Evolutionary conservation across 2,329 filamentous ascomycete species (phyloP).

Genomic region (Aspergillus sp.): DNA sequence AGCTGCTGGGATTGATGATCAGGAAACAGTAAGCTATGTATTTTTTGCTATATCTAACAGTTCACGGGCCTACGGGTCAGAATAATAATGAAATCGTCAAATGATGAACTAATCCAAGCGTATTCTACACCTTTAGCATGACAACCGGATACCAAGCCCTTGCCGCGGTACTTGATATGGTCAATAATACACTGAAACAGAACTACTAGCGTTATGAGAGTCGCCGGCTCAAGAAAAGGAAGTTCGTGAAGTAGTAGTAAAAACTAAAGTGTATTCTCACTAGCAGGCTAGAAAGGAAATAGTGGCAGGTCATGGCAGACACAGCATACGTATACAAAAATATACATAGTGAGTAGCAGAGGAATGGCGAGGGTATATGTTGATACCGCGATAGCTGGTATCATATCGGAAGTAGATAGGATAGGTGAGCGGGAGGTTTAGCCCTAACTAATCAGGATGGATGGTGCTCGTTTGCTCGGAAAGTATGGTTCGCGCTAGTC

Average conservation of each 20-base stretch:
- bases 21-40: too few species aligned
- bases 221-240: too few species aligned
- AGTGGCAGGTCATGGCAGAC: background rate
- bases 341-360: background rate
- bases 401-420: background rate
- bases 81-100: too few species aligned
- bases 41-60: too few species aligned
- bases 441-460: background rate
- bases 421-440: background rate
- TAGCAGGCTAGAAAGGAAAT: background rate
- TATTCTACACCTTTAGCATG: too few species aligned
- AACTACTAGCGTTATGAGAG: too few species aligned
- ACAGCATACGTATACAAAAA: constrained; percentile 1
- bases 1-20: too few species aligned
- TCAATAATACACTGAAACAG: too few species aligned
- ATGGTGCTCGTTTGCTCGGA: background rate
- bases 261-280: background rate
- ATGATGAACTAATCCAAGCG: too few species aligned
- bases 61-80: too few species aligned
- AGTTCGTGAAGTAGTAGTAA: background rate
- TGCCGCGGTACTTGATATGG: too few species aligned
- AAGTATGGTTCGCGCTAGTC: background rate
- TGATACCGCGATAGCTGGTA: constrained; percentile 1
- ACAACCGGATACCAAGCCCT: too few species aligned
- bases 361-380: constrained; percentile 1